Base-by-base conservation (phyloP, 2,329 filamentous ascomycete species). In the Botrytis aclada region DNA sequence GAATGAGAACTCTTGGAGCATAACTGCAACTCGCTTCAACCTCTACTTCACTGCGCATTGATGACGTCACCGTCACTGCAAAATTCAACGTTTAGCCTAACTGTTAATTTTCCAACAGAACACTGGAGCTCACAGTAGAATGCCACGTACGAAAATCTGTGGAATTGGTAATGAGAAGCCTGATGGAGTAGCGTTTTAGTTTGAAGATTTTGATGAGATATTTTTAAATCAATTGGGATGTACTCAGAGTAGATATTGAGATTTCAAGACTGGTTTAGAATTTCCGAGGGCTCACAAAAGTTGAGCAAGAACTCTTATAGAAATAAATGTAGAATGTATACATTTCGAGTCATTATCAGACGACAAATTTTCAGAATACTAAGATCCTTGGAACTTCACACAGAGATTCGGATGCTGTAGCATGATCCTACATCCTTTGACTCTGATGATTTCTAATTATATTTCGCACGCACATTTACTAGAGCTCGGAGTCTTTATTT, bases 221-320 rank as follows among this genome's bases (percentile, higher is more conserved):
- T 18, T 56, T n/a, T 56, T 18, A 2, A 0, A 8, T 18, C 2
- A 25, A 1, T 8, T 18, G 0, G 8, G 16, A 18, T 29, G 14
- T 29, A 29, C 6, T 29, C 5, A 3, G 9, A 4, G 5, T 8
- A 56, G n/a, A 56, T 6, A 2, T 29, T 56, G n/a, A 56, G n/a
- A 6, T n/a, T n/a, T 2, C 51, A 29, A 56, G n/a, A 9, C 14
- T 18, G 9, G 14, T 29, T 18, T 29, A 2, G 3, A 1, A 18
- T 56, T 18, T 16, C 7, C 3, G 7, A 56, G 18, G n/a, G 3
- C 51, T 10, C 6, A 1, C 0, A 14, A 18, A 9, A 29, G 14
- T 56, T 8, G 51, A 56, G 7, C 0, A 6, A 0, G 7, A 3
- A 29, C 6, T 54, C 3, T 3, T 6, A 16, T 8, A 18, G 5